These are phyloP conservation scores for Phialophora tarda DNA, from an alignment of 2,329 filamentous ascomycete genomes.

Conservation along the genomic window DNA sequence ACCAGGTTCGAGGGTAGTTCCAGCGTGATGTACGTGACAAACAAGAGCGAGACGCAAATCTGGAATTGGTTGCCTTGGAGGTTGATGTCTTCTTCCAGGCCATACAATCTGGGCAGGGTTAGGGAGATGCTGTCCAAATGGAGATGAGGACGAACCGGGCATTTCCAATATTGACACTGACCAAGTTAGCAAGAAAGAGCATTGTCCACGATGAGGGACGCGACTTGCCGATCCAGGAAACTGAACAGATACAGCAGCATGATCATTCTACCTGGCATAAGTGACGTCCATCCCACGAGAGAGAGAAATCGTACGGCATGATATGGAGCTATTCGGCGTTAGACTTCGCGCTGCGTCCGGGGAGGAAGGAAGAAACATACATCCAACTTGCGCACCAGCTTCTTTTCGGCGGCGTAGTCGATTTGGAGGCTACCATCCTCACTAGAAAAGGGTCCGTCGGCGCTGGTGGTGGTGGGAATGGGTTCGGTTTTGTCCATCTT, in stretches of 20 bases:
- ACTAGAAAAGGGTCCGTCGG: background rate
- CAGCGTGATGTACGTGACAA: constrained; percentile 61
- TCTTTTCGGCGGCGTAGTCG: constrained; percentile 53
- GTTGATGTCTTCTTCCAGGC: constrained; percentile 50
- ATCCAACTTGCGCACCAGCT: constrained; percentile 57
- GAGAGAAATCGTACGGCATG: background rate
- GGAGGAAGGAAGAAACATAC: constrained; percentile 54
- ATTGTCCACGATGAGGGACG: background rate
- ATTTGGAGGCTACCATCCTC: constrained; percentile 36
- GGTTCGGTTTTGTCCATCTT: background rate
- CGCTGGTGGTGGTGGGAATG: background rate
- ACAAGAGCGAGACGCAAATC: constrained; percentile 66
- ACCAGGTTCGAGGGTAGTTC: constrained; percentile 50
- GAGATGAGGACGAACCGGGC: constrained; percentile 41
- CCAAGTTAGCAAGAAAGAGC: background rate
- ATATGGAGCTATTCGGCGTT: constrained; percentile 30
- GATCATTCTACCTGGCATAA: constrained; percentile 41
- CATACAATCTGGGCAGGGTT: constrained; percentile 42
- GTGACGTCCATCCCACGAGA: background rate
- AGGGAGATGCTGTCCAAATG: background rate
- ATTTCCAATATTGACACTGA: constrained; percentile 53
- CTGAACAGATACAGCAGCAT: constrained; percentile 66
- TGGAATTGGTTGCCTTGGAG: constrained; percentile 67
- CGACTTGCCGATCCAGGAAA: constrained; percentile 51
- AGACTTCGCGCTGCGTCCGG: background rate